These are phyloP conservation scores for Tirmania nivea DNA, from an alignment of 495 filamentous ascomycete genomes.

Conservation along the genomic window DNA sequence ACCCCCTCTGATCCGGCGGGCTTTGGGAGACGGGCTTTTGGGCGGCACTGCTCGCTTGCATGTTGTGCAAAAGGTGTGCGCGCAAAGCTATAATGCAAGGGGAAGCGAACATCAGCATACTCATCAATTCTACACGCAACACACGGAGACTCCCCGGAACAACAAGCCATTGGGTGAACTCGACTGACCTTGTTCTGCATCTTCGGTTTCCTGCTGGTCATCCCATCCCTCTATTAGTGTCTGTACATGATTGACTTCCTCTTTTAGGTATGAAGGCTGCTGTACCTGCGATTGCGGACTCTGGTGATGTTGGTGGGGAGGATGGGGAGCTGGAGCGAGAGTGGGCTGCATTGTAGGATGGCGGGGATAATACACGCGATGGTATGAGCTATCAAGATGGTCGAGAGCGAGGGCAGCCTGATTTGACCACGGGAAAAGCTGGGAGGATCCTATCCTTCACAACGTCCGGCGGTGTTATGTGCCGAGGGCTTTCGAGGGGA, in stretches of 20 bases:
- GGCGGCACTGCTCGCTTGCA: conserved; percentile 4
- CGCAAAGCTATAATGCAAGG: conserved; percentile 10
- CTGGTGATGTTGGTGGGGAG: conserved; percentile 1
- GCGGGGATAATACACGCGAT: too few species aligned
- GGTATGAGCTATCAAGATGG: too few species aligned
- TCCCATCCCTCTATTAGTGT: conserved; percentile 1
- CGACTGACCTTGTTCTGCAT: conserved; percentile 19
- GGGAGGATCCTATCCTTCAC: too few species aligned
- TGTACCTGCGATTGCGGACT: conserved; percentile 1
- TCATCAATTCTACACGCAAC: too few species aligned
- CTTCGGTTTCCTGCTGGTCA: conserved; percentile 13
- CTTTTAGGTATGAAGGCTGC: neutral
- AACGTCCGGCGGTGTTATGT: too few species aligned
- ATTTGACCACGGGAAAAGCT: too few species aligned
- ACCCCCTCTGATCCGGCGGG: conserved; percentile 6
- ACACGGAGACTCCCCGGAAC: too few species aligned
- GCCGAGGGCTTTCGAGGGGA: too few species aligned
- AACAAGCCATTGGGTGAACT: too few species aligned
- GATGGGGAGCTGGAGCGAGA: conserved; percentile 17
- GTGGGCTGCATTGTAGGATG: conserved; percentile 9
- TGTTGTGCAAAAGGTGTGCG: conserved; percentile 15
- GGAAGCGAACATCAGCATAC: too few species aligned
- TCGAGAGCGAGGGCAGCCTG: too few species aligned
- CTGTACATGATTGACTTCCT: conserved; percentile 1
- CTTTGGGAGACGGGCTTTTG: conserved; percentile 5